These are phyloP conservation scores for Scutellaria minor DNA, from an alignment of 257 asterid genomes.

Conservation along the genomic window DNA sequence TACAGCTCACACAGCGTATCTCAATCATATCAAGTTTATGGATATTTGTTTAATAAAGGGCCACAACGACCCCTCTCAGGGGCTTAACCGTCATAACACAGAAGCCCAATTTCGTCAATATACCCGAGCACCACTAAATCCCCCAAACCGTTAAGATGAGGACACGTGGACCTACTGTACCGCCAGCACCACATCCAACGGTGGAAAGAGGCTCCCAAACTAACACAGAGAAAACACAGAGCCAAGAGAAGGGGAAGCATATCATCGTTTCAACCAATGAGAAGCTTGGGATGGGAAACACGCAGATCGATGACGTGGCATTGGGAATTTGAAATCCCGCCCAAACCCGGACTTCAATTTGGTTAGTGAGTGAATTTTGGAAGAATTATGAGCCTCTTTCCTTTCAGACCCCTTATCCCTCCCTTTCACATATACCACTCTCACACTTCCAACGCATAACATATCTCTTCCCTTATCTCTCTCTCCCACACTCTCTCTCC, in stretches of 20 bases:
- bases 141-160: slow-evolving; percentile 23
- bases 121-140: slow-evolving; percentile 25
- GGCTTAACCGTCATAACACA: slow-evolving; percentile 53
- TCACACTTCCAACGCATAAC: slow-evolving; percentile 44
- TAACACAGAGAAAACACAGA: slow-evolving; percentile 82
- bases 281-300: not conserved
- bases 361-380: slow-evolving; percentile 48
- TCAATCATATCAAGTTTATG: slow-evolving; percentile 44
- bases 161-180: slow-evolving; percentile 46
- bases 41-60: slow-evolving; percentile 50
- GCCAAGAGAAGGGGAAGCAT: slow-evolving; percentile 38
- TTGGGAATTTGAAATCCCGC: slow-evolving; percentile 81
- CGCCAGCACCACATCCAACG: slow-evolving; percentile 41
- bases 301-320: slow-evolving; percentile 71
- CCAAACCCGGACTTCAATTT: slow-evolving; percentile 95
- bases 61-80: slow-evolving; percentile 49
- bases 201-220: slow-evolving; percentile 41
- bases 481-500: slow-evolving; percentile 43
- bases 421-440: slow-evolving; percentile 52
- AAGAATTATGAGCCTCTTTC: slow-evolving; percentile 50
- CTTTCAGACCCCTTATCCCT: slow-evolving; percentile 54
- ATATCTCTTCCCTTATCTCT: slow-evolving; percentile 37
- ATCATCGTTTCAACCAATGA: slow-evolving; percentile 27
- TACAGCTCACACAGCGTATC: slow-evolving; percentile 41
- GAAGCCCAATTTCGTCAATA: slow-evolving; percentile 63